Conservation (phyloP, 1,284 basidiomycete genomes). For the Ceratobasidium sp. region DNA sequence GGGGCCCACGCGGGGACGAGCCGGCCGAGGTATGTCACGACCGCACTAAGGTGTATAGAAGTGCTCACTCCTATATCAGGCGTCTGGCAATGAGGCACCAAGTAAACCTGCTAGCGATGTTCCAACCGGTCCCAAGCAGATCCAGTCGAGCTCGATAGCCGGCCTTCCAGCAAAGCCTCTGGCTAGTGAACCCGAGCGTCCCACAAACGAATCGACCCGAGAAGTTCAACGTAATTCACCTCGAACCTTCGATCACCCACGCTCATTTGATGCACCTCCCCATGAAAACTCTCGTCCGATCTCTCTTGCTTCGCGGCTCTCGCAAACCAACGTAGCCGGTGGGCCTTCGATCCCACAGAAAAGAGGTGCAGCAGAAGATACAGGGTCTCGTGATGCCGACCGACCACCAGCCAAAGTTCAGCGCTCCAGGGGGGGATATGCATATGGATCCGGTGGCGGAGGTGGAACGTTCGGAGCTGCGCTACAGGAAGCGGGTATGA, state of each 20-base stretch:
- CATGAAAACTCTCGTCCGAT: slow-evolving; percentile 18
- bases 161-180: slow-evolving; percentile 38
- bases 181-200: background rate
- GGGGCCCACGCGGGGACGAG: slow-evolving; percentile 30
- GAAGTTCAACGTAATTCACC: slow-evolving; percentile 20
- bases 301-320: slow-evolving; percentile 26
- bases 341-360: slow-evolving; percentile 37
- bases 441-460: slow-evolving; percentile 1
- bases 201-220: background rate
- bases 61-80: slow-evolving; percentile 9
- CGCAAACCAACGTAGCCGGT: slow-evolving; percentile 2
- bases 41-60: background rate
- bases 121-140: slow-evolving; percentile 18
- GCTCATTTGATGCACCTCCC: slow-evolving; percentile 5
- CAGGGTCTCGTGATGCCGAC: slow-evolving; percentile 18
- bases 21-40: slow-evolving; percentile 7
- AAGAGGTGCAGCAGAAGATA: slow-evolving; percentile 15
- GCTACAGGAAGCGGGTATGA: slow-evolving; percentile 28
- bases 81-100: slow-evolving; percentile 13
- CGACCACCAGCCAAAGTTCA: slow-evolving; percentile 24
- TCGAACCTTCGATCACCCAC: slow-evolving; percentile 21
- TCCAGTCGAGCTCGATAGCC: slow-evolving; percentile 5
- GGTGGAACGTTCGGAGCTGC: slow-evolving; percentile 30
- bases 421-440: slow-evolving; percentile 11
- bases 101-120: slow-evolving; percentile 14